A percentile compares a stretch with the other conserved stretches of the same genome.
These are phyloP conservation scores for Cenococcum geophilum DNA, from an alignment of 495 filamentous ascomycete species.

Conservation along the genomic window DNA sequence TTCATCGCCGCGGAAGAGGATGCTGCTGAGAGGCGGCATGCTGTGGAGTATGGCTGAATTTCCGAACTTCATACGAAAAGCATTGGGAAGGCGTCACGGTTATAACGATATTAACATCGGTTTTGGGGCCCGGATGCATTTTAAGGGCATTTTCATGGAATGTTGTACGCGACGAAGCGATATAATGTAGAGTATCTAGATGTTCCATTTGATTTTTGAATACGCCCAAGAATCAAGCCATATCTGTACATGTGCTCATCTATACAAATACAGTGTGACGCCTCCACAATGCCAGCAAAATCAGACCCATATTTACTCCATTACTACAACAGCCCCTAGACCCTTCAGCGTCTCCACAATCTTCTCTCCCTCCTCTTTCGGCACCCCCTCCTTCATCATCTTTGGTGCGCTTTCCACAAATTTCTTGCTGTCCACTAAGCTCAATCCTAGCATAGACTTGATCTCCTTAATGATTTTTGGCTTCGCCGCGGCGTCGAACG, in stretches of 20 bases:
- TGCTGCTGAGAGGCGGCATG: conserved; percentile 48
- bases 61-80: not conserved
- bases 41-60: conserved; percentile 29
- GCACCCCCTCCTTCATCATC: conserved; percentile 95
- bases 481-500: conserved; percentile 81
- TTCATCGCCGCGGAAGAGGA: conserved; percentile 67
- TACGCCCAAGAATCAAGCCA: conserved; percentile 12
- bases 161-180: conserved; percentile 10
- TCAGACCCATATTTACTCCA: conserved; percentile 59
- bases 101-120: not conserved
- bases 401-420: conserved; percentile 98
- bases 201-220: conserved; percentile 3
- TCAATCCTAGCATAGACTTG: conserved; percentile 89
- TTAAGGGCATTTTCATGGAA: conserved; percentile 7
- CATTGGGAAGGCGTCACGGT: not conserved
- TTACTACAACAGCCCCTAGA: conserved; percentile 75
- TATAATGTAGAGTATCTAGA: conserved; percentile 8
- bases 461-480: conserved; percentile 99
- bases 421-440: conserved; percentile 99
- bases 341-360: conserved; percentile 90
- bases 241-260: conserved; percentile 24
- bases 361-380: conserved; percentile 99
- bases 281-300: conserved; percentile 9
- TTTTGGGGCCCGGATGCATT: conserved; percentile 11
- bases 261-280: conserved; percentile 10